Conservation (phyloP, 2,329 filamentous ascomycete species). For the Aspergillus viridinutans region DNA sequence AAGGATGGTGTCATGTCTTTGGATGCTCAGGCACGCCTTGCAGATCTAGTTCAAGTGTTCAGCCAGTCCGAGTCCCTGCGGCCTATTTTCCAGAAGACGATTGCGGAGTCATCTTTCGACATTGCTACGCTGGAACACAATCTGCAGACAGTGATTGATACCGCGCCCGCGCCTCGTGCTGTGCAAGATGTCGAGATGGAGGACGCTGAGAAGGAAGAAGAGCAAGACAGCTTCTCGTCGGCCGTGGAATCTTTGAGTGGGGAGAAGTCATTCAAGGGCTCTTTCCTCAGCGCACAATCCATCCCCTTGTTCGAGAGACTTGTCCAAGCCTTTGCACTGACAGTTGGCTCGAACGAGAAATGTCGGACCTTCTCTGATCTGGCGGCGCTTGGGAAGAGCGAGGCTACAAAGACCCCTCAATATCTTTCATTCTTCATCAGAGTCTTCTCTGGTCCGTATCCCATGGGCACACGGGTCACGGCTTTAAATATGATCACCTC, state of each 20-base stretch:
- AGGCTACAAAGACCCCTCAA: constrained; percentile 57
- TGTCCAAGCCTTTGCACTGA: constrained; percentile 34
- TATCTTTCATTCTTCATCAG: constrained; percentile 73
- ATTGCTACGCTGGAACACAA: constrained; percentile 71
- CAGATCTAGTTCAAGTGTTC: constrained; percentile 62
- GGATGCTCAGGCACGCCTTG: constrained; percentile 59
- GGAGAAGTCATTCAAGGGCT: constrained; percentile 25
- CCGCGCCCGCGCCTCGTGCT: constrained; percentile 48
- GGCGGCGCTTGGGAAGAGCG: constrained; percentile 31
- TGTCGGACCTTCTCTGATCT: constrained; percentile 35
- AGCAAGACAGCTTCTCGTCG: constrained; percentile 28
- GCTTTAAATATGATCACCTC: constrained; percentile 64
- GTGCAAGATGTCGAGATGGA: constrained; percentile 51
- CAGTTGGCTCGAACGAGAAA: constrained; percentile 26
- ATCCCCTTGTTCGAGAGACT: constrained; percentile 37
- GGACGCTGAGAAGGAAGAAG: constrained; percentile 29
- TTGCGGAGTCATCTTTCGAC: constrained; percentile 65
- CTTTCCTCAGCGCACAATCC: constrained; percentile 34
- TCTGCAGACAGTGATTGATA: constrained; percentile 65
- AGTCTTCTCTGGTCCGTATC: constrained; percentile 69
- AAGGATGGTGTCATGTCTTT: constrained; percentile 32
- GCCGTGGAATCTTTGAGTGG: constrained; percentile 31
- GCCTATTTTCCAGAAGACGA: constrained; percentile 61
- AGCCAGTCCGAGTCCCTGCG: constrained; percentile 59
- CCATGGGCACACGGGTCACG: constrained; percentile 62